Evolutionary conservation across 768 basidiomycete genomes (phyloP).

Genomic region (Tricholoma furcatifolium): DNA sequence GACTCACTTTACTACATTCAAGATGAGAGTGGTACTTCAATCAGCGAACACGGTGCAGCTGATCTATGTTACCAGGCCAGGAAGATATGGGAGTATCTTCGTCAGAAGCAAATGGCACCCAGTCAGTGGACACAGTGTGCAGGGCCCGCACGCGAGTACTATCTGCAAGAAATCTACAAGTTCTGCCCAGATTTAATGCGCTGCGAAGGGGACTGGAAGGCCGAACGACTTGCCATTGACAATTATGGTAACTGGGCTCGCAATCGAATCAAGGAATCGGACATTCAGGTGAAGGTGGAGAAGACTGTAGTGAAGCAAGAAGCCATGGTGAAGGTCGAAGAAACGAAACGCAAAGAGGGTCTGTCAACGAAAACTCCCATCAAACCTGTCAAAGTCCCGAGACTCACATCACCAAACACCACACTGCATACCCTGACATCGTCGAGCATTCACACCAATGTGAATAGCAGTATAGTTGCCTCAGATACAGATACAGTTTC

Average conservation of each 20-base stretch:
- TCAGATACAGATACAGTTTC: too few relatives aligned
- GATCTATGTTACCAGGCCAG: neutral
- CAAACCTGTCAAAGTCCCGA: neutral
- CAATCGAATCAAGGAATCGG: neutral
- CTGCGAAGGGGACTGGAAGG: slow-evolving; percentile 1
- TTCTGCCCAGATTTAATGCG: neutral
- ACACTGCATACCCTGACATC: too few relatives aligned
- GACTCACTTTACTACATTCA: slow-evolving; percentile 1
- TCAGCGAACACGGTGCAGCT: neutral
- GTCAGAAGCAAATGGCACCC: neutral
- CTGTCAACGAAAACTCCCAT: neutral
- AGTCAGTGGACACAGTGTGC: neutral
- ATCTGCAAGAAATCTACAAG: neutral
- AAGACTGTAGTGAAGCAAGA: neutral
- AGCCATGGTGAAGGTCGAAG: neutral
- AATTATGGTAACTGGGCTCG: neutral
- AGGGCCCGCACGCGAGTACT: neutral
- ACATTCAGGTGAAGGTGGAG: neutral
- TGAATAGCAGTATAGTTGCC: too few relatives aligned
- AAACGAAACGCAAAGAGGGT: neutral
- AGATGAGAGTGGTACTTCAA: neutral
- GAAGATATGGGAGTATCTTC: neutral
- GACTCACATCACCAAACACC: slow-evolving; percentile 1
- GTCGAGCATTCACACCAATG: too few relatives aligned
- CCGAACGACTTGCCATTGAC: too few relatives aligned